Base-by-base conservation (phyloP, 2,329 filamentous ascomycete genomes). In the Cladobotryum mycophilum region DNA sequence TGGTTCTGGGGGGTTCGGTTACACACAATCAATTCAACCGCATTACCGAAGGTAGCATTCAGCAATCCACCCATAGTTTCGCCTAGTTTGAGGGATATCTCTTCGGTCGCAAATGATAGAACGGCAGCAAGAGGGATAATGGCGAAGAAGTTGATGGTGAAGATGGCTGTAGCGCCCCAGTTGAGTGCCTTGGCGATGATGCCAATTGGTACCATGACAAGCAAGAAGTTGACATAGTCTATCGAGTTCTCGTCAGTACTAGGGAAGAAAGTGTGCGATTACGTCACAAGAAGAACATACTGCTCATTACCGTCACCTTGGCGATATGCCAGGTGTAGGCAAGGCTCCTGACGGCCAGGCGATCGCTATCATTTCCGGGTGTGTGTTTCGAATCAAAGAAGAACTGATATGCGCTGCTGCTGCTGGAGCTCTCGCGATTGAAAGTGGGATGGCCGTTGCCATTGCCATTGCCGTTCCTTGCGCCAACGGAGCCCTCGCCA, bases 21-120 rank as follows among this genome's bases (percentile, higher is more conserved):
- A 63, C 77, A 56, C 67, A 86, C 86, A 71, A 89, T 89, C 56
- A 91, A 69, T 66, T 91, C 87, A 47, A 91, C 86, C 13, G 85
- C 86, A 68, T 89, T 90, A 60, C 86, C 86, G 67, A 89, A 89
- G 0, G 86, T 89, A 25, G 86, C 85, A 65, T 89, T 89, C 53
- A 88, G 74, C 55, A 88, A 67, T 15, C 87, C 87, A 51, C 87
- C 87, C 25, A 90, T 67, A 2, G 86, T 86, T 60, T 89, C 83
- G 44, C 87, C 87, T 20, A 90, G 70, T 63, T 85, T 85, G 13
- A 78, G 73, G 3, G 85, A 84, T 53, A 91, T 80, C 68, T 90
- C 85, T 67, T 90, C 87, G 1, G 87, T 89, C 52, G 86, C 86
- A 66, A 88, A 89, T 49, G 84, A 87, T 53, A 90, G 72, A 53